Evolutionary conservation across 805 yeast genomes (phyloP), one percentile per base, ranked within the genome.

Genomic region (Sugiyamaella qingdaonensis): DNA sequence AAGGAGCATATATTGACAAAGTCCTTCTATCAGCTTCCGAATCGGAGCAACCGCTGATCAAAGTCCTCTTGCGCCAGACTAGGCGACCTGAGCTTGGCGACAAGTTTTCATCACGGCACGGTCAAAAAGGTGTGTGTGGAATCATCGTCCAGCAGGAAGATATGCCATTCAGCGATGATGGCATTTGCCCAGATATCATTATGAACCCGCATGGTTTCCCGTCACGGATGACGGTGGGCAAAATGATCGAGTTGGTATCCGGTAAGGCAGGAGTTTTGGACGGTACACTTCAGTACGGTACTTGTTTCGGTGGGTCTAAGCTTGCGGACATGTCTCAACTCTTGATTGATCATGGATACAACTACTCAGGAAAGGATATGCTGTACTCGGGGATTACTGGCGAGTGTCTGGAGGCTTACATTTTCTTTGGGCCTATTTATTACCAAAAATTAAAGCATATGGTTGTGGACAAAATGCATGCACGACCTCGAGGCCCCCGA

Each of bases 201-300:
- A 92, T 92, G 97, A 92, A 92, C 67, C 99, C 99, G 1, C 99
- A 92, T 70, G 99, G 97, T 75, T 94, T 92, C 85, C 99, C 99
- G 58, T 92, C 98, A 34, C 95, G 99, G 80, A 94, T 94, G 99
- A 94, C 99, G 37, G 98, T 94, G 16, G 99, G 99, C 55, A 94
- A 94, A 72, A 92, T 94, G 98, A 82, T 94, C 60, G 99, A 94
- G 70, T 77, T 92, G 57, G 86, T 94, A 21, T 86, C 96, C 32
- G 99, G 99, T 61, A 94, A 94, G 67, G 99, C 98, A 0, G 99
- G 99, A 68, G 97, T 94, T 37, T 72, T 94, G 61, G 86, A 88
- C 62, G 99, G 99, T 2, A 66, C 87, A 1, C 74, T 94, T 55
- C 95, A 94, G 68, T 94, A 94, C 63, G 99, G 99, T 64, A 94